Evolutionary conservation across 148 eudicot genomes (phyloP).

Genomic region (Limonium bicolor): DNA sequence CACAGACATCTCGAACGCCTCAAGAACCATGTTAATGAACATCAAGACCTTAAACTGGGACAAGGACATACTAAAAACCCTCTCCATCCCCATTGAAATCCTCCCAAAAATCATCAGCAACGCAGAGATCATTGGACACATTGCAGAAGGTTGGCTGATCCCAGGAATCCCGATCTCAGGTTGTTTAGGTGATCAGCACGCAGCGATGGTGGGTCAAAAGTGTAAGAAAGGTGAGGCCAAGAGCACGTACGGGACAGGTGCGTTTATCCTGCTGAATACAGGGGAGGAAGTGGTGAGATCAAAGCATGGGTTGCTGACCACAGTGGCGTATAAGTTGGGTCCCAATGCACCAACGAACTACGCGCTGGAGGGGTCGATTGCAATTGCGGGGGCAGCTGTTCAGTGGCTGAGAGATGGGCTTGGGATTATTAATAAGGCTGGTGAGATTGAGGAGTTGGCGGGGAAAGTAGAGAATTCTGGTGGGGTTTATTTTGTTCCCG

Average conservation of each 20-base stretch:
- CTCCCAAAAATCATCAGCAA: constrained; percentile 78
- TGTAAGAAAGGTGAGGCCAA: constrained; percentile 84
- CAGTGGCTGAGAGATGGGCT: constrained; percentile 96
- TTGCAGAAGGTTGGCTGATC: constrained; percentile 68
- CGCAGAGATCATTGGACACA: constrained; percentile 55
- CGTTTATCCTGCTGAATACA: constrained; percentile 86
- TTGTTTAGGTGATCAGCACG: constrained; percentile 93
- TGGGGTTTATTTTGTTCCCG: constrained; percentile 92
- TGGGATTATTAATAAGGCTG: constrained; percentile 54
- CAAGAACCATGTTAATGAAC: constrained; percentile 88
- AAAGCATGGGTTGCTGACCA: constrained; percentile 62
- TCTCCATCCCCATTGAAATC: constrained; percentile 34
- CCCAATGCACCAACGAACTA: constrained; percentile 65
- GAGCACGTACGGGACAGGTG: constrained; percentile 94
- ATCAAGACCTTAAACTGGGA: constrained; percentile 78
- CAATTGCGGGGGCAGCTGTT: constrained; percentile 96
- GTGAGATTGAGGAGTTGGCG: constrained; percentile 84
- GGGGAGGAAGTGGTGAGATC: constrained; percentile 58
- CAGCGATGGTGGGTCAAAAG: constrained; percentile 93
- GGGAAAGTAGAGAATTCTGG: constrained; percentile 55
- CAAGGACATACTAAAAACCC: constrained; percentile 36
- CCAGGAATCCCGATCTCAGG: constrained; percentile 76
- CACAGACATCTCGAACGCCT: constrained; percentile 89
- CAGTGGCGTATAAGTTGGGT: constrained; percentile 81
- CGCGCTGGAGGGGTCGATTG: constrained; percentile 90